Conservation (phyloP, 2,329 filamentous ascomycete genomes). For the Aschersonia sp. region DNA sequence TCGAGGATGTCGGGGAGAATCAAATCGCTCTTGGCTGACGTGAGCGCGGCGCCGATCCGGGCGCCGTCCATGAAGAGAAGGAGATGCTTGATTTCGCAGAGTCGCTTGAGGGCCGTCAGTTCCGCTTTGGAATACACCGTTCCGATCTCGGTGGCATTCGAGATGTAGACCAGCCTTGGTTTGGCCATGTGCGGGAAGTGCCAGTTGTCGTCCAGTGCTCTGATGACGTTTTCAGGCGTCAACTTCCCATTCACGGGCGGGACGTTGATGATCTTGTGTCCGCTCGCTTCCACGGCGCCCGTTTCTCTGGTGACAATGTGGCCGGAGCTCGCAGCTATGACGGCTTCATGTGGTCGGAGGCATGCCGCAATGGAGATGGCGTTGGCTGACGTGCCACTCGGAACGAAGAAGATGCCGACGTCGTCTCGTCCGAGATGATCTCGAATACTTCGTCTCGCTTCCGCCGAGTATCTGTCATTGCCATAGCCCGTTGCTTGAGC, state of each 20-base stretch:
- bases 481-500: slow-evolving; percentile 33
- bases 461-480: slow-evolving; percentile 25
- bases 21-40: slow-evolving; percentile 26
- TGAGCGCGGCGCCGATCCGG: slow-evolving; percentile 27
- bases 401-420: slow-evolving; percentile 34
- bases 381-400: slow-evolving; percentile 36
- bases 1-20: slow-evolving; percentile 27
- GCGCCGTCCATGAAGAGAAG: slow-evolving; percentile 34
- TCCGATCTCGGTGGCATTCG: slow-evolving; percentile 34
- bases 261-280: slow-evolving; percentile 36
- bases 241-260: slow-evolving; percentile 30
- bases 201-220: slow-evolving; percentile 30
- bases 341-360: slow-evolving; percentile 33
- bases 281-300: slow-evolving; percentile 34
- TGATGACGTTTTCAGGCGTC: slow-evolving; percentile 24
- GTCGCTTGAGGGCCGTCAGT: slow-evolving; percentile 22
- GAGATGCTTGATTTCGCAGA: slow-evolving; percentile 25
- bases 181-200: slow-evolving; percentile 37
- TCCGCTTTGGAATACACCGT: slow-evolving; percentile 31
- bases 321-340: slow-evolving; percentile 32
- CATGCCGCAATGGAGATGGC: slow-evolving; percentile 36
- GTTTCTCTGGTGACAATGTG: slow-evolving; percentile 35
- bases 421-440: slow-evolving; percentile 19
- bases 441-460: slow-evolving; percentile 26
- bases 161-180: slow-evolving; percentile 35